These are phyloP conservation scores for Boletus pseudopeckii DNA, from an alignment of 768 basidiomycete species.

Conservation along the genomic window DNA sequence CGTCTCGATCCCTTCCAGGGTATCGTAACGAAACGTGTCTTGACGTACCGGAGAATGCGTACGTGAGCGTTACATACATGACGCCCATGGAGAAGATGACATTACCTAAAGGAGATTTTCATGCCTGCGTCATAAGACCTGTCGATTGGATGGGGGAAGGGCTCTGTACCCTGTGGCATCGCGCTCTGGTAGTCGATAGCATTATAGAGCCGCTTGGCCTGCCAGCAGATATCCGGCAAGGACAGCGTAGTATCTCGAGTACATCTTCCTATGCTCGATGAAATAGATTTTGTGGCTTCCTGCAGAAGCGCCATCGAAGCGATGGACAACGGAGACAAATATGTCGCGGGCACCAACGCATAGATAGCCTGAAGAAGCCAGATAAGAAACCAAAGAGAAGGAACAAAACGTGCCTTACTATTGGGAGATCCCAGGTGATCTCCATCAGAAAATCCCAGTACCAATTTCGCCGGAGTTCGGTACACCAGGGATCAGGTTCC, in stretches of 20 bases:
- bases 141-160: slow-evolving; percentile 15
- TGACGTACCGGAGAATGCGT: background rate
- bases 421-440: slow-evolving; percentile 33
- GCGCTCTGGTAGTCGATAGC: slow-evolving; percentile 19
- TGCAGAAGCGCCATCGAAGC: slow-evolving; percentile 35
- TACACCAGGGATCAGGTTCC: slow-evolving; percentile 24
- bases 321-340: slow-evolving; percentile 29
- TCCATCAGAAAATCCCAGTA: slow-evolving; percentile 35
- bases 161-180: slow-evolving; percentile 17
- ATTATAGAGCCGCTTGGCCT: slow-evolving; percentile 20
- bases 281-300: slow-evolving; percentile 26
- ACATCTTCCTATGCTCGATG: slow-evolving; percentile 15
- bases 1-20: slow-evolving; percentile 16
- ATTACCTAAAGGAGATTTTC: slow-evolving; percentile 26
- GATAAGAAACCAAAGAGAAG: background rate
- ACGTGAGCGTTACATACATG: background rate
- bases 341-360: slow-evolving; percentile 20
- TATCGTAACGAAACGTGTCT: slow-evolving; percentile 26
- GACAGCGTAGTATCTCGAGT: background rate
- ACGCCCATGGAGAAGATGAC: background rate
- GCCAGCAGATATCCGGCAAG: slow-evolving; percentile 10
- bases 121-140: slow-evolving; percentile 17
- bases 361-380: slow-evolving; percentile 21
- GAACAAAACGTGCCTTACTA: slow-evolving; percentile 24
- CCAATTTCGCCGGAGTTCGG: slow-evolving; percentile 25